These are phyloP conservation scores for Blastobotrys niveus DNA, from an alignment of 1,139 yeast species.

Conservation along the genomic window DNA sequence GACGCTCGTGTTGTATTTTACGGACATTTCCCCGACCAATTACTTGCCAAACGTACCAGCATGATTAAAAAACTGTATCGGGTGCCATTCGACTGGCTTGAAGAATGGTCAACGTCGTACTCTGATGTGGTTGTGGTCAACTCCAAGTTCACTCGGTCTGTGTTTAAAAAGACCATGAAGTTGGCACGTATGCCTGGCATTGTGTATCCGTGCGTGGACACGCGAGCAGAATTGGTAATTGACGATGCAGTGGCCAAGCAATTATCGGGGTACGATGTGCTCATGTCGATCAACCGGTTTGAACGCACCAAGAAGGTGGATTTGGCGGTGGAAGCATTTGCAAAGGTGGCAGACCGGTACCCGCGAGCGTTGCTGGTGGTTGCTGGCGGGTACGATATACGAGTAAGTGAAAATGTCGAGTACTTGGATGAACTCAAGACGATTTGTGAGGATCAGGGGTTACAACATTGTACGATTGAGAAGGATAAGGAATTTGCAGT, in stretches of 20 bases:
- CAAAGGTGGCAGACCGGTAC: slow-evolving; percentile 14
- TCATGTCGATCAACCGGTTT: slow-evolving; percentile 79
- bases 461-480: slow-evolving; percentile 15
- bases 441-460: slow-evolving; percentile 37
- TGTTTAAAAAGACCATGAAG: slow-evolving; percentile 63
- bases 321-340: slow-evolving; percentile 49
- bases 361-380: slow-evolving; percentile 49
- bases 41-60: slow-evolving; percentile 57
- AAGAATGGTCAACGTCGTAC: slow-evolving; percentile 69
- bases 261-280: slow-evolving; percentile 34
- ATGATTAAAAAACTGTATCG: slow-evolving; percentile 61
- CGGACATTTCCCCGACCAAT: slow-evolving; percentile 94
- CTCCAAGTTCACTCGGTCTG: slow-evolving; percentile 69
- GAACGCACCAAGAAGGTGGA: slow-evolving; percentile 80
- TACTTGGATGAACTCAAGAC: slow-evolving; percentile 57
- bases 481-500: slow-evolving; percentile 11
- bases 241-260: slow-evolving; percentile 11
- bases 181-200: slow-evolving; percentile 53
- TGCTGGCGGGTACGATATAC: slow-evolving; percentile 88
- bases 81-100: slow-evolving; percentile 72
- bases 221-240: slow-evolving; percentile 3
- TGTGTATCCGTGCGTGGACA: slow-evolving; percentile 77
- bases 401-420: slow-evolving; percentile 70
- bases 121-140: slow-evolving; percentile 84
- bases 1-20: slow-evolving; percentile 62